Percentiles rank a stretch among this genome's conserved stretches.
Evolutionary conservation across 2,329 filamentous ascomycete species (phyloP).

Genomic region (Fusarium sp.): DNA sequence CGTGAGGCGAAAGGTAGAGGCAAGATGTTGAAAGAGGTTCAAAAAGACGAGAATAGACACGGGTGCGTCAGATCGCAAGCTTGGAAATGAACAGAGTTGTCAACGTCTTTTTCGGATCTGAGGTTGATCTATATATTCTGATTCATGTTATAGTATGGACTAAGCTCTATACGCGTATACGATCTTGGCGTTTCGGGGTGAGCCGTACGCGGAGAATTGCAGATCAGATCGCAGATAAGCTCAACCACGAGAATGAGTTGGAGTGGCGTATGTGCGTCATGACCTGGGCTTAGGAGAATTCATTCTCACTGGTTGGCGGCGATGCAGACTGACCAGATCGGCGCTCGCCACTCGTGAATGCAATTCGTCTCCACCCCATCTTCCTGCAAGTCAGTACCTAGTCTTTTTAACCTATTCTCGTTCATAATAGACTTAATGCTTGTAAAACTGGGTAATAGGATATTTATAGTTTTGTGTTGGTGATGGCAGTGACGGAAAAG

Average conservation of each 20-base stretch:
- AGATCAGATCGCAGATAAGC: neutral
- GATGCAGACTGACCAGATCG: neutral
- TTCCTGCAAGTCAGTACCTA: neutral
- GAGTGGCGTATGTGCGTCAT: neutral
- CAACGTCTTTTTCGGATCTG: neutral
- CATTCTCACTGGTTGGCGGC: too few species aligned
- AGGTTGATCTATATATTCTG: neutral
- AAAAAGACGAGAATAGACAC: fast-evolving
- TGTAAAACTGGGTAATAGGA: too few species aligned
- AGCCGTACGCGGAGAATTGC: neutral
- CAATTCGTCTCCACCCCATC: too few species aligned
- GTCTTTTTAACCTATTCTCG: too few species aligned
- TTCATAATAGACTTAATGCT: too few species aligned
- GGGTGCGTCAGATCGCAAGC: fast-evolving
- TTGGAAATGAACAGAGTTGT: too few species aligned
- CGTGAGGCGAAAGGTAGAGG: too few species aligned
- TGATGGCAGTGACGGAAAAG: neutral
- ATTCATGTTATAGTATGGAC: too few species aligned
- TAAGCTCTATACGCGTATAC: neutral
- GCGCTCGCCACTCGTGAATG: neutral
- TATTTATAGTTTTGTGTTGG: neutral
- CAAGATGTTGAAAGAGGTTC: fast-evolving
- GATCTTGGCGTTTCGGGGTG: neutral
- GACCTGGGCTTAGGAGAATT: neutral
- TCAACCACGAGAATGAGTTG: neutral